Conservation (phyloP, 2,329 filamentous ascomycete genomes). For the Botrytis galanthina region DNA sequence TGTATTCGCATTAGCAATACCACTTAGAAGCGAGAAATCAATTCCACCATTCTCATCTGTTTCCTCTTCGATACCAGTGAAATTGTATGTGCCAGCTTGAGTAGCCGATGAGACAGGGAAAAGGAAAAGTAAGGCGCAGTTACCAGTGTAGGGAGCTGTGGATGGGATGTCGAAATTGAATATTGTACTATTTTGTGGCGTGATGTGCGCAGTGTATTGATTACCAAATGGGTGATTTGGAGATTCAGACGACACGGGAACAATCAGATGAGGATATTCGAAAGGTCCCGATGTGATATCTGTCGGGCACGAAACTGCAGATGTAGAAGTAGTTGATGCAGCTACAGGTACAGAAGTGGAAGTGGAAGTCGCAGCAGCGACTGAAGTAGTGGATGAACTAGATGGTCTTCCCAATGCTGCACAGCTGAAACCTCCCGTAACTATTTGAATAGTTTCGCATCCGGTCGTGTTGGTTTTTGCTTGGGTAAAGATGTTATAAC, state of each 20-base stretch:
- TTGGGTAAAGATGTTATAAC: constrained; percentile 32
- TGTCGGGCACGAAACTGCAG: constrained; percentile 22
- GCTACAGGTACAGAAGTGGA: neutral
- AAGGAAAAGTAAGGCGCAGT: constrained; percentile 63
- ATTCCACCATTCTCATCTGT: constrained; percentile 31
- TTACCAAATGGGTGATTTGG: constrained; percentile 54
- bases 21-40: constrained; percentile 47
- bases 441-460: constrained; percentile 31
- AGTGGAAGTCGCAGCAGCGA: constrained; percentile 2
- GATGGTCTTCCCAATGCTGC: constrained; percentile 26
- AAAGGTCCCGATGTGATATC: constrained; percentile 41
- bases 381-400: neutral
- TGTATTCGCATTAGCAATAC: constrained; percentile 47
- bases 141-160: constrained; percentile 41
- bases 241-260: constrained; percentile 54
- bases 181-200: constrained; percentile 44
- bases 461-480: constrained; percentile 28
- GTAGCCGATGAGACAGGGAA: constrained; percentile 55
- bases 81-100: constrained; percentile 45
- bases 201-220: constrained; percentile 55
- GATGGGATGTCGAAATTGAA: constrained; percentile 68
- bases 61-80: constrained; percentile 53
- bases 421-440: constrained; percentile 32
- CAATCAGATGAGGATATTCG: constrained; percentile 61
- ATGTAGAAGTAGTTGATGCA: neutral